Percentiles rank a stretch among this genome's conserved stretches.
Conservation (phyloP, 1,139 yeast genomes). For the Pneumocystis wakefieldiae region DNA sequence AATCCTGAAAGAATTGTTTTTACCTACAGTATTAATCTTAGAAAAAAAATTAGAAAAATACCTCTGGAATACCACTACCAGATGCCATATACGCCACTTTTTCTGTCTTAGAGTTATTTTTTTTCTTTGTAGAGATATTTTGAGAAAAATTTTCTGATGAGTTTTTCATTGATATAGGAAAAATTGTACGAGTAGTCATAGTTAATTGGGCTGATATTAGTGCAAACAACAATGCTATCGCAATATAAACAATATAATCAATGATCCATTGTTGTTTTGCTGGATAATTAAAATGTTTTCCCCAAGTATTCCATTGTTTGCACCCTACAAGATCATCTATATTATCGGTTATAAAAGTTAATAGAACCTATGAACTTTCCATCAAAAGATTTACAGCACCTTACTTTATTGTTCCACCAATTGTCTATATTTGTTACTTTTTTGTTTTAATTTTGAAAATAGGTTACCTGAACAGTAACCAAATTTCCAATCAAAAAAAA, state of each 20-base stretch:
- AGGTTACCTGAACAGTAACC: slow-evolving; percentile 32
- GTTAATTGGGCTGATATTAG: neutral
- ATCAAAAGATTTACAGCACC: slow-evolving; percentile 2
- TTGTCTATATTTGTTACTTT: neutral
- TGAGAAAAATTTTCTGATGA: neutral
- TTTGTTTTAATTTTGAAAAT: neutral
- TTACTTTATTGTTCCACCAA: slow-evolving; percentile 2
- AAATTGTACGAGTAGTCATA: neutral
- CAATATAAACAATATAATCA: neutral
- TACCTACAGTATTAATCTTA: slow-evolving; percentile 34
- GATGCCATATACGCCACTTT: slow-evolving; percentile 1
- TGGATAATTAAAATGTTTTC: neutral
- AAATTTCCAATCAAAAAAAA: slow-evolving; percentile 39
- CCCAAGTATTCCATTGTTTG: slow-evolving; percentile 1
- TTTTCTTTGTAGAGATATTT: neutral
- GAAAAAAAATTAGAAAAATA: neutral
- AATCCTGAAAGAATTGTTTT: slow-evolving; percentile 43
- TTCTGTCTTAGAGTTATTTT: neutral
- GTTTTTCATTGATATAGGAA: neutral
- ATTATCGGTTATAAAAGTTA: neutral
- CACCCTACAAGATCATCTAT: slow-evolving; percentile 5
- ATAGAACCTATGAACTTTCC: neutral
- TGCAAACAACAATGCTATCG: neutral
- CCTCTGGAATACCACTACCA: slow-evolving; percentile 2
- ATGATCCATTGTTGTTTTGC: neutral